Conservation (phyloP, 1,284 basidiomycete species). For the Sanghuangporus baumii region DNA sequence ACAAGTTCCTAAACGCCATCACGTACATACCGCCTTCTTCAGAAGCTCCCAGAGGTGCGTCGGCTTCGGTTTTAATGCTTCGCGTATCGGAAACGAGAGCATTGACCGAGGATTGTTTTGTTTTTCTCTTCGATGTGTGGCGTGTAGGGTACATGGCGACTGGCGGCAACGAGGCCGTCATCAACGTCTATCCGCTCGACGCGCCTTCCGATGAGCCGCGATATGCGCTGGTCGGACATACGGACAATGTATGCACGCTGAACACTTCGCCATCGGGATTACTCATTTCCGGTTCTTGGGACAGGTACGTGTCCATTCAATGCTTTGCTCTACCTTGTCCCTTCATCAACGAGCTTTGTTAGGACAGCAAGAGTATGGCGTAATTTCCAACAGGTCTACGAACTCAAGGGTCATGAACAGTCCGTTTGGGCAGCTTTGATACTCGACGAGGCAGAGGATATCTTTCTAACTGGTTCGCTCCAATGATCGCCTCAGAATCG, state of each 20-base stretch:
- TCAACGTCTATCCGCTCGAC: constrained; percentile 73
- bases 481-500: not conserved
- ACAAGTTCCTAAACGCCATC: constrained; percentile 79
- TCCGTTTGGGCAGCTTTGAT: constrained; percentile 94
- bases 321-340: constrained; percentile 8
- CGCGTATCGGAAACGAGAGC: not conserved
- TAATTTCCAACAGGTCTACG: constrained; percentile 68
- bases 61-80: not conserved
- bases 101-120: not conserved
- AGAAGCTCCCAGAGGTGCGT: constrained; percentile 64
- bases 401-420: constrained; percentile 82
- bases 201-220: constrained; percentile 57
- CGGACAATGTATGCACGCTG: constrained; percentile 87
- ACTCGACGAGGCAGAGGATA: constrained; percentile 58
- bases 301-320: constrained; percentile 56
- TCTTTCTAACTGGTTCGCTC: constrained; percentile 74
- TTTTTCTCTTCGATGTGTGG: constrained; percentile 7
- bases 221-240: constrained; percentile 84
- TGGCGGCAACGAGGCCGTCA: constrained; percentile 80
- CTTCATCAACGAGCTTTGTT: constrained; percentile 12
- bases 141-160: constrained; percentile 72
- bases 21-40: constrained; percentile 64
- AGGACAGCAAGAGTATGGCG: constrained; percentile 96
- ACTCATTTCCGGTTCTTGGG: constrained; percentile 96
- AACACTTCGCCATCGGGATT: constrained; percentile 63